Conservation (phyloP, 768 basidiomycete species). For the Kwoniella dejecticola region DNA sequence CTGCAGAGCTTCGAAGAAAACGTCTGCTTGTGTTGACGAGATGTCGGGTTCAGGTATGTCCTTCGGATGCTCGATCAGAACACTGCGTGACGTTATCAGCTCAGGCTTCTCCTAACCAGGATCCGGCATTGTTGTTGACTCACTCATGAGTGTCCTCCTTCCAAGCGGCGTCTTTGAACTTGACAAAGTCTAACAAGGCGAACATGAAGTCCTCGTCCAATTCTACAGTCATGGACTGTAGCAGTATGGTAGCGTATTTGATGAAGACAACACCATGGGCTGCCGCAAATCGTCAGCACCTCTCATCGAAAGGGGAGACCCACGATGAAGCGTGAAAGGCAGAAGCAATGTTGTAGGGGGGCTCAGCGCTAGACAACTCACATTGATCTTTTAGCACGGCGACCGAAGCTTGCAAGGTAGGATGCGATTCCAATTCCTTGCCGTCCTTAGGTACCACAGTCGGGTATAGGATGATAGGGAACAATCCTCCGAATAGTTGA, state of each 20-base stretch:
- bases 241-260: constrained; percentile 90
- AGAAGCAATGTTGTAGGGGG: neutral
- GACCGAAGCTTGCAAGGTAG: constrained; percentile 83
- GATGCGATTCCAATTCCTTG: constrained; percentile 74
- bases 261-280: constrained; percentile 98
- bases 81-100: constrained; percentile 56
- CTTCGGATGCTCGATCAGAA: constrained; percentile 71
- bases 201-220: constrained; percentile 97
- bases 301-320: no score
- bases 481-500: constrained; percentile 92
- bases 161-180: constrained; percentile 90
- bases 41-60: constrained; percentile 60
- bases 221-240: constrained; percentile 92
- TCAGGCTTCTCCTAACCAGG: neutral
- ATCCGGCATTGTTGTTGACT: no score
- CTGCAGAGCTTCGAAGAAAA: constrained; percentile 95
- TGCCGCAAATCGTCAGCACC: constrained; percentile 56
- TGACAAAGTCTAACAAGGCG: constrained; percentile 84
- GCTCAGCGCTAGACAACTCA: constrained; percentile 51
- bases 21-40: constrained; percentile 63
- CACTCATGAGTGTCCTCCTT: constrained; percentile 76
- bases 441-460: constrained; percentile 71
- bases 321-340: no score
- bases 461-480: constrained; percentile 92
- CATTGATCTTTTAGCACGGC: constrained; percentile 93